Conservation (phyloP, 805 yeast species). For the Zygoascus bituminiphila region DNA sequence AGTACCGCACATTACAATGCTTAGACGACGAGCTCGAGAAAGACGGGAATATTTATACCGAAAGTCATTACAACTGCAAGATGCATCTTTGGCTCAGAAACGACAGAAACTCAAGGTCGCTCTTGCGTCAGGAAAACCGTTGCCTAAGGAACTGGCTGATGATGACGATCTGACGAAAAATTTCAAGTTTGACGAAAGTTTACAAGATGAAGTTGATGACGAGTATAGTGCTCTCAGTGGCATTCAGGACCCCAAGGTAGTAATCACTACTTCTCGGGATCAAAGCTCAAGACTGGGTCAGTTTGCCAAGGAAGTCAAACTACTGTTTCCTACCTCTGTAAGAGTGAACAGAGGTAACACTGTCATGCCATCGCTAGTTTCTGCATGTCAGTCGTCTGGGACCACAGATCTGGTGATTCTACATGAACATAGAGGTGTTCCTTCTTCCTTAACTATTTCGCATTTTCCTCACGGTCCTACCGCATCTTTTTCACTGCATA, state of each 20-base stretch:
- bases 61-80: slow-evolving; percentile 84
- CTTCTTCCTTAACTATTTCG: slow-evolving; percentile 83
- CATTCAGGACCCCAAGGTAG: slow-evolving; percentile 77
- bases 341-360: slow-evolving; percentile 91
- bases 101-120: slow-evolving; percentile 82
- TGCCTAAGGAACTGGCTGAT: slow-evolving; percentile 85
- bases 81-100: slow-evolving; percentile 75
- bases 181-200: slow-evolving; percentile 78
- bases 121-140: slow-evolving; percentile 81
- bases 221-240: slow-evolving; percentile 88
- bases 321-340: slow-evolving; percentile 82
- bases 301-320: slow-evolving; percentile 84
- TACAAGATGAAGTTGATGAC: slow-evolving; percentile 65
- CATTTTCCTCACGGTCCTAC: slow-evolving; percentile 99
- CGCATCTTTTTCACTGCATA: slow-evolving; percentile 86
- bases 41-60: slow-evolving; percentile 88
- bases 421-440: slow-evolving; percentile 98
- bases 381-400: slow-evolving; percentile 72
- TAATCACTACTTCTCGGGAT: slow-evolving; percentile 89
- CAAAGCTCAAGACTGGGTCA: slow-evolving; percentile 81
- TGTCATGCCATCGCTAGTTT: slow-evolving; percentile 73
- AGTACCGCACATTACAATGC: slow-evolving; percentile 29
- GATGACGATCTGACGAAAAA: slow-evolving; percentile 75
- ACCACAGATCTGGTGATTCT: slow-evolving; percentile 77
- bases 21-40: slow-evolving; percentile 92